Base-by-base conservation (phyloP, 2,329 filamentous ascomycete genomes). In the Claviceps purpurea region DNA sequence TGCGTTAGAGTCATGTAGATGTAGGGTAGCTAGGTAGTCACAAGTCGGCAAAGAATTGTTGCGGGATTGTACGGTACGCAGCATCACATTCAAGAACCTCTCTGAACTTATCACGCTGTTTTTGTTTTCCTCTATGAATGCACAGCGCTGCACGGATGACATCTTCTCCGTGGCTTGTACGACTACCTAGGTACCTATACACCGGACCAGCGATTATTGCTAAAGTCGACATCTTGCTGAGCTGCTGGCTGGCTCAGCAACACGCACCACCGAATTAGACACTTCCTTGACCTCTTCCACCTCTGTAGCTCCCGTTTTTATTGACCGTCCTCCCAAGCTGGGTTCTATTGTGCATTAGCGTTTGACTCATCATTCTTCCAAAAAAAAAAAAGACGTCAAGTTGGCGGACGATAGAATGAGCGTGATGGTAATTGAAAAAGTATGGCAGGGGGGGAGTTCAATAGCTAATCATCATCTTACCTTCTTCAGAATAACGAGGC, bases 401-500 rank as follows among this genome's bases (percentile, higher is more conserved):
- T 34, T 34, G 30, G 30, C 30, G 8, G 30, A 34, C 30, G 30
- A 11, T 10, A 34, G 3, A 34, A 11, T 34, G 10, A 34, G 10
- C 10, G 30, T 34, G 8, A 11, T 34, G 8, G 8, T 34, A 11
- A 34, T 34, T 34, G 3, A 2, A 30, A 30, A 10, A 34, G 10
- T 34, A 34, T 34, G 30, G 30, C 30, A 11, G 30, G 30, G 30
- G 26, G 30, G 30, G 8, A 10, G n/a, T 47, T 47, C 24, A 13
- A 20, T 13, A 2, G 24, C 6, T 4, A 7, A 26, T 26, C 20
- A 14, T 30, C 38, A 34, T 59, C 79, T 71, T 77, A 95, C 91
- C 89, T 97, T 97, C 76, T 86, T 85, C 69, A 98, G 74, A 68
- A 98, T 97, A 52, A 96, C 91, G 62, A 98, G 76, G 37, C 93